Base-by-base conservation (phyloP, 1,284 basidiomycete species). In the Ustilago sp. region DNA sequence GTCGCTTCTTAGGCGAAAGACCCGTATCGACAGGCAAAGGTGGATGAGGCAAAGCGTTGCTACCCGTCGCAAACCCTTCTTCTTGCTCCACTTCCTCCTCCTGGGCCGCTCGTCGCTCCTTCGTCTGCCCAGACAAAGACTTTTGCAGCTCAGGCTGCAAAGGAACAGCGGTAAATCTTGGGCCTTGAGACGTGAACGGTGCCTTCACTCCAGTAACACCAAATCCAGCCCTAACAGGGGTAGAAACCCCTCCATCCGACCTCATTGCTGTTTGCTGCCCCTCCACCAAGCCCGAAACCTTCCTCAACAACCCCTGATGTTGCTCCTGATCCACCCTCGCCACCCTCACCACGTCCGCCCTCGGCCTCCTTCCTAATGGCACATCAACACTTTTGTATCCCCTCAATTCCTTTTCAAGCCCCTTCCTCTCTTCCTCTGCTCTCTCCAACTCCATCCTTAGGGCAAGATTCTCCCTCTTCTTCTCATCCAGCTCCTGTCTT, bases 381-480 rank as follows among this genome's bases (percentile, higher is more conserved):
- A 68, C 58, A 54, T 77, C 69, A 8, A 77, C 71, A 17, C 70
- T 67, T 56, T 62, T 70, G 31, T 70, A 77, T 13, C 59, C 62
- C 2, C 38, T 45, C 47, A 77, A 34, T 43, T 77, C 75, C n/a
- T 32, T 50, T 17, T 61, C 38, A 41, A 77, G 4, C 38, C 55
- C 15, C 19, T 17, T 39, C 12, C 69, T 68, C 28, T 57, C 56
- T 32, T 59, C 61, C 28, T 63, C 58, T 41, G 58, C 36, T 13
- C 68, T 53, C 43, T 77, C 71, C 51, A 74, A 45, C 56, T 71
- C 60, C 41, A 74, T 15, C 8, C 59, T 38, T 13, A 77, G 41
- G 3, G 17, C 34, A 23, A 71, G 13, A 15, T 68, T 71, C 31
- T 77, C 75, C 43, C 63, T 63, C 56, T 71, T 68, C 50, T 61